Base-by-base conservation (phyloP, 1,139 yeast species). In the Taphrina sp. region DNA sequence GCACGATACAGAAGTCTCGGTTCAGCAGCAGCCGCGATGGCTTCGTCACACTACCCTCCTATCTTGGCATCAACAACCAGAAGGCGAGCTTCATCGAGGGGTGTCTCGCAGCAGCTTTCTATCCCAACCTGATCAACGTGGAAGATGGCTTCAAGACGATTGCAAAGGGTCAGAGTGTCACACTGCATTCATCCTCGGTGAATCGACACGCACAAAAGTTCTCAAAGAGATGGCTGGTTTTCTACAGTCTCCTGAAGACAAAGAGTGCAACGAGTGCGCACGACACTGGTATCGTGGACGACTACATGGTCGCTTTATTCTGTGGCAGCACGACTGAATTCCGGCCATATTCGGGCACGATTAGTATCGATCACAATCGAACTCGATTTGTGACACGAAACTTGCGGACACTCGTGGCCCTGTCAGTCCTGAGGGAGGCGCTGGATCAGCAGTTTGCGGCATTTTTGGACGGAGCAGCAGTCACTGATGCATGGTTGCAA, bases 41-140 rank as follows among this genome's bases (percentile, higher is more conserved):
- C 2, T 57, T 57, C 38, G 42, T 52, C 16, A 7, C 37, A 7
- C 17, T 53, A 16, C 59, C 59, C 17, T 16, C 38, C 2, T 33
- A 26, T 4, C 20, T 38, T 31, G 29, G 49, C 22, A 31, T 33
- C 3, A 29, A 52, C 37, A 39, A 39, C 39, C 38, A 26, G 10
- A 46, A 29, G 17, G 22, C 35, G 14, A 37, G 47, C 2, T 34
- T 44, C 14, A 17, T 52, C n/a, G 49, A 39, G 12, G 29, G 42
- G n/a, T 38, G 49, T 10, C 28, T 57, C 19, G 56, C 54, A 7
- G 36, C 57, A 7, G 51, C 57, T 2, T 42, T 57, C 19, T 52
- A 57, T 26, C 59, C 59, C 8, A 52, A 52, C 29, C 41, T 57
- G 20, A 36, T 52, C n/a, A 52, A 29, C 19, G 38, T 42, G 17